These are phyloP conservation scores for Gymnopus androsaceus DNA, from an alignment of 1,284 basidiomycete species.

Conservation along the genomic window DNA sequence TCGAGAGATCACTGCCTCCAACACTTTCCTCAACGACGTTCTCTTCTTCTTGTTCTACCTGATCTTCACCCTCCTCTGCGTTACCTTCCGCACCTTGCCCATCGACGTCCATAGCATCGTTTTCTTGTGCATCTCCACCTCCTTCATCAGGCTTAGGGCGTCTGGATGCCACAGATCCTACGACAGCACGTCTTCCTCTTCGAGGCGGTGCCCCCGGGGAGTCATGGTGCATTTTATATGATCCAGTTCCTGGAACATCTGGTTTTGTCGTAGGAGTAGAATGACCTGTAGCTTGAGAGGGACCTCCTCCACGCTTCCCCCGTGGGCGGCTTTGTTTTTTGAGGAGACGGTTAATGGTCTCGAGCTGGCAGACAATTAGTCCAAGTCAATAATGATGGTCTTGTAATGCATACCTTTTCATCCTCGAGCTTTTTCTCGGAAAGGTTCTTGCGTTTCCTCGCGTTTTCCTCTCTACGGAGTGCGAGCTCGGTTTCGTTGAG, in stretches of 20 bases:
- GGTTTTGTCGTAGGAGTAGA: conserved; percentile 23
- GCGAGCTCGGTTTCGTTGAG: conserved; percentile 84
- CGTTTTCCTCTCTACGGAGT: conserved; percentile 82
- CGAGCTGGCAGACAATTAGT: conserved; percentile 46
- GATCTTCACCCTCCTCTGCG: conserved; percentile 30
- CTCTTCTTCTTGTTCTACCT: conserved; percentile 27
- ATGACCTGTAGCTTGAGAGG: conserved; percentile 26
- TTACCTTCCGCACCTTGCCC: conserved; percentile 5
- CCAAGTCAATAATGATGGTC: conserved; percentile 10
- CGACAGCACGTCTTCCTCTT: conserved; percentile 1
- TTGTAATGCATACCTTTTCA: conserved; percentile 66
- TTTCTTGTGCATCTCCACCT: conserved; percentile 26
- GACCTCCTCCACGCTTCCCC: conserved; percentile 37
- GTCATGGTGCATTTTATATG: neutral
- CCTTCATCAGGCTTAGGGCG: conserved; percentile 15
- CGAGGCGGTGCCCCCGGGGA: conserved; percentile 4
- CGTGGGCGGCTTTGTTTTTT: conserved; percentile 82
- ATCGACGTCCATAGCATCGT: conserved; percentile 12
- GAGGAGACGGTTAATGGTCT: conserved; percentile 89
- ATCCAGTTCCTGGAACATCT: neutral
- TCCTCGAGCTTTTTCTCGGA: conserved; percentile 91
- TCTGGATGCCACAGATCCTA: neutral
- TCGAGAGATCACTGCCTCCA: conserved; percentile 32
- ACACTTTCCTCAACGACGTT: conserved; percentile 28
- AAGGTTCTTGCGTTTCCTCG: conserved; percentile 82